These are phyloP conservation scores for Lactifluus echinatus DNA, from an alignment of 768 basidiomycete genomes.

Conservation along the genomic window DNA sequence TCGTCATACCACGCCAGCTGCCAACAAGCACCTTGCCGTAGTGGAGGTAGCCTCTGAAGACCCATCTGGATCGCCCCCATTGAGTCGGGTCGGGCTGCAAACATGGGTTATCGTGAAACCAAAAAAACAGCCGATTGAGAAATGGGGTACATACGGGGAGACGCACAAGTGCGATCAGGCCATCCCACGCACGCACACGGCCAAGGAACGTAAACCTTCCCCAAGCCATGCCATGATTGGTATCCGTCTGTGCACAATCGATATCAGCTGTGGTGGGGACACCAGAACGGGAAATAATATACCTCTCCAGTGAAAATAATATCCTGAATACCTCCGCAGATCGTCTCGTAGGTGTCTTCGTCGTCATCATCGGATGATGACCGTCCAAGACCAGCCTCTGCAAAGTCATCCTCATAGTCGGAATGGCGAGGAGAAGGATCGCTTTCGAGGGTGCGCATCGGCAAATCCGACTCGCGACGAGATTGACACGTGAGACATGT, in stretches of 20 bases:
- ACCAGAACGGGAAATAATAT: conserved; percentile 13
- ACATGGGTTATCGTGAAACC: too few species aligned
- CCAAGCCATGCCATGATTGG: conserved; percentile 31
- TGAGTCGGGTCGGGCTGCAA: conserved; percentile 9
- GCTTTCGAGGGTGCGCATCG: not conserved
- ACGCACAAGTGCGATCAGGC: conserved; percentile 31
- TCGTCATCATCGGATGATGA: conserved; percentile 27
- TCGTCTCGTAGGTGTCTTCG: conserved; percentile 18
- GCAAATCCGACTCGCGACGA: conserved; percentile 8
- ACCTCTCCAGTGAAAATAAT: conserved; percentile 56
- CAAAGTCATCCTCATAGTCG: conserved; percentile 24
- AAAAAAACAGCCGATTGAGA: too few species aligned
- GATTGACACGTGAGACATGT: conserved; percentile 27
- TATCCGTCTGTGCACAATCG: conserved; percentile 37
- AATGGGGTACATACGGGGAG: conserved; percentile 20
- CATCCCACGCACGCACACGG: conserved; percentile 32
- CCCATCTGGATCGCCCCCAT: conserved; percentile 24
- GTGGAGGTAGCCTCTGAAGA: conserved; percentile 67
- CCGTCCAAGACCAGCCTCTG: conserved; percentile 14
- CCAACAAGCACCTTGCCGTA: conserved; percentile 61
- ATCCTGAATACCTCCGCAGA: conserved; percentile 51
- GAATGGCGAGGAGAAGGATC: not conserved
- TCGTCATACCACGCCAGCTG: conserved; percentile 51
- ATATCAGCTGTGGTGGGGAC: not conserved
- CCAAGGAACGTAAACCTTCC: conserved; percentile 29